Base-by-base conservation (phyloP, 2,329 filamentous ascomycete species). In the Alternaria solani region DNA sequence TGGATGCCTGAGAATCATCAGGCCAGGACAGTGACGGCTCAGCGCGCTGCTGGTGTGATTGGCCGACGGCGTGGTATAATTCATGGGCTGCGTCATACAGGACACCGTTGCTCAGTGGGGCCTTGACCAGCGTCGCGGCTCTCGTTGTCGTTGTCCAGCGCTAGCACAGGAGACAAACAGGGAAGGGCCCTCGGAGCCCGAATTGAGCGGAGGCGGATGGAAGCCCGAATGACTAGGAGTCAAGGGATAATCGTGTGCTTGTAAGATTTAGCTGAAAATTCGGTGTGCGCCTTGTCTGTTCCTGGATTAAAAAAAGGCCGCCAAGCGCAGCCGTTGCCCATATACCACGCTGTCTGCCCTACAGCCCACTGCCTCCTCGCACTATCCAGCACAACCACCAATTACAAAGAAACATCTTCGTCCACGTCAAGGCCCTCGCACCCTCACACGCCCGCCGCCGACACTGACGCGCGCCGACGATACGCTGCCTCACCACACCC, bases 201-300 rank as follows among this genome's bases (percentile, higher is more conserved):
- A 60, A 55, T 55, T 43, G 38, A 46, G 36, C 41, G 43, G 57
- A 55, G 44, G 57, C 57, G 51, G 57, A 32, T 46, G 46, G 54
- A 46, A 43, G 52, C 52, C 52, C 52, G 57, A 46, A 30, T 26
- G 57, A 59, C 52, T 32, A 56, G 56, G 56, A 55, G 56, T 55
- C 51, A 51, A 55, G 57, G 52, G 38, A 56, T 51, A 39, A 39
- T 20, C 39, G 53, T 60, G 53, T 56, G 52, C 52, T 57, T 51
- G 57, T 49, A 60, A 60, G 39, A 56, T 56, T 60, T 57, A 57
- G 57, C 57, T 51, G 57, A 51, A 51, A 60, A 60, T 60, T 52
- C 41, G 30, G 53, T 42, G 51, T 51, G 57, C 53, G 57, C 32
- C 57, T 57, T 60, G 57, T 36, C 53, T 57, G 57, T 60, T 60